Base-by-base conservation (phyloP, 352 stramenopile genomes). In the Phytopythium oedochilum region DNA sequence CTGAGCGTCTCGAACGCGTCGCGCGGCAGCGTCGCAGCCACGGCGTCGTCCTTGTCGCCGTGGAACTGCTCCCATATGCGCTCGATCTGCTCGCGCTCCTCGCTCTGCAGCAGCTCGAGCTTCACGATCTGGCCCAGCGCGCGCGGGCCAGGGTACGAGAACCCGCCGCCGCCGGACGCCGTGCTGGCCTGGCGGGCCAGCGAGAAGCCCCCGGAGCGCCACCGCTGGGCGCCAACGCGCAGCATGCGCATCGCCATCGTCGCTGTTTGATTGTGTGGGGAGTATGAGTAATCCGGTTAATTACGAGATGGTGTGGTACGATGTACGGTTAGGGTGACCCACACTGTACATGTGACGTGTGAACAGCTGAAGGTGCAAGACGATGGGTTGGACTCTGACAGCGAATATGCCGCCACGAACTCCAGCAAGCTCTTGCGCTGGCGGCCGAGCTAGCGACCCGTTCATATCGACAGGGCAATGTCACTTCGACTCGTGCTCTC, bases 1-100 rank as follows among this genome's bases (percentile, higher is more conserved):
- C 77, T 67, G 7, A 94, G 57, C 10, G 51, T 39, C 25, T 75
- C 61, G 53, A 81, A 89, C 46, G 69, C 60, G 8, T 53, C 56
- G 28, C 60, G 60, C 0, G 59, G 29, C 35, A 96, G 60, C 32
- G 69, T 73, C 17, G 64, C 63, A n/a, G 78, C 83, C 32, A 92
- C 61, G 20, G 78, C 73, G 63, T 93, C 85, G 60, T 78, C 65
- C 67, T 94, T 92, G 29, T 79, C 66, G 53, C 55, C 62, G 64
- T 96, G 86, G 66, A 83, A 94, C 22, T 93, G 65, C 23, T 77
- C 67, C 86, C 86, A 96, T 43, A 96, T 92, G 46, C 57, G 53
- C 36, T 60, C 50, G 64, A 96, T 93, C 48, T 78, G 61, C 18
- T 67, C 59, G 15, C 66, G 55, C 40, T 76, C 57, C 57, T 96